Evolutionary conservation across 768 basidiomycete species (phyloP).

Genomic region (Trametopsis cervina): DNA sequence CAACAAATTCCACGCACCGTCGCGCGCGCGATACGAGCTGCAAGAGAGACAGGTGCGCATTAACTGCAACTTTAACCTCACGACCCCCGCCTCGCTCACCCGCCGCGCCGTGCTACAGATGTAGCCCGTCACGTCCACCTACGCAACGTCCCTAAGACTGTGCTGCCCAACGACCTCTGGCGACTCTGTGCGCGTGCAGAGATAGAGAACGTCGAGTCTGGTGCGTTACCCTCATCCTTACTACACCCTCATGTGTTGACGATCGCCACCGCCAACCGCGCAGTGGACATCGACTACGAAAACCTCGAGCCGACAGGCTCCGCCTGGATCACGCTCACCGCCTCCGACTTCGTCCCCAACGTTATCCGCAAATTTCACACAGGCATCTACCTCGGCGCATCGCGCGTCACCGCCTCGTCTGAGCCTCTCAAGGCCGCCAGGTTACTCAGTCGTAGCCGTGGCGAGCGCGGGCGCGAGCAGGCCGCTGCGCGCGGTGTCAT

Average conservation of each 20-base stretch:
- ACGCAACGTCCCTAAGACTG: constrained; percentile 42
- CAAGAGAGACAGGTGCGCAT: too few species aligned
- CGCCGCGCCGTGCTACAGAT: too few species aligned
- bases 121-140: constrained; percentile 38
- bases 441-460: constrained; percentile 25
- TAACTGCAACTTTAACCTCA: too few species aligned
- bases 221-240: constrained; percentile 13
- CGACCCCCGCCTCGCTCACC: too few species aligned
- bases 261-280: neutral
- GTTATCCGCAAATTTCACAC: constrained; percentile 35
- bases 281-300: constrained; percentile 55
- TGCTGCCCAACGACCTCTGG: constrained; percentile 48
- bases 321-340: constrained; percentile 50
- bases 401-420: constrained; percentile 32
- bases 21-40: too few species aligned
- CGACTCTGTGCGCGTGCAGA: constrained; percentile 29
- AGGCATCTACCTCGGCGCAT: constrained; percentile 39
- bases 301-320: constrained; percentile 53
- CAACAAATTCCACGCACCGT: too few species aligned
- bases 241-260: neutral
- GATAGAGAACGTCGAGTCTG: constrained; percentile 19
- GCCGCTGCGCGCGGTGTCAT: constrained; percentile 30
- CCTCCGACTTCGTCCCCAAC: constrained; percentile 35
- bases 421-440: constrained; percentile 15
- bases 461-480: constrained; percentile 32